These are phyloP conservation scores for Penicillium hordei DNA, from an alignment of 2,329 filamentous ascomycete species.

Conservation along the genomic window DNA sequence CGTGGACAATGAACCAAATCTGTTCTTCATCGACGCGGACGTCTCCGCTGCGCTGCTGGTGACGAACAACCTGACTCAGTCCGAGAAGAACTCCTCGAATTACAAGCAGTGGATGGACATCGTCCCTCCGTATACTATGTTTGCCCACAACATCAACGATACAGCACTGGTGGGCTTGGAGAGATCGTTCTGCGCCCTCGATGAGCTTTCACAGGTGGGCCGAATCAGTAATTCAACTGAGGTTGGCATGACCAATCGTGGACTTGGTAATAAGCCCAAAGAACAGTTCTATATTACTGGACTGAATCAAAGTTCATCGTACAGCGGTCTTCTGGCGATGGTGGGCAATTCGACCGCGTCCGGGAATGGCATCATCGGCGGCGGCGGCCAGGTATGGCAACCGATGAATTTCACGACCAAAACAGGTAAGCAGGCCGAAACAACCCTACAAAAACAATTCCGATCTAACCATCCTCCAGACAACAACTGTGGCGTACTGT, in stretches of 20 bases:
- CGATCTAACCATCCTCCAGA: constrained; percentile 47
- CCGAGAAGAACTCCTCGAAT: constrained; percentile 48
- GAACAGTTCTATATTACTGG: constrained; percentile 84
- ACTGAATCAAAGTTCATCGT: constrained; percentile 69
- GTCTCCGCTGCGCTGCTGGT: constrained; percentile 73
- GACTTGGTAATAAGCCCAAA: constrained; percentile 67
- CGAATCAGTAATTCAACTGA: constrained; percentile 60
- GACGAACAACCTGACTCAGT: constrained; percentile 65
- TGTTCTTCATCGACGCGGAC: constrained; percentile 85
- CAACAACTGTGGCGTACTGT: constrained; percentile 80
- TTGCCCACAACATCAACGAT: constrained; percentile 64
- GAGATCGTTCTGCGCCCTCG: constrained; percentile 79
- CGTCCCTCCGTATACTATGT: constrained; percentile 71
- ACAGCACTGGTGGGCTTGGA: constrained; percentile 66
- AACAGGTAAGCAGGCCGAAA: constrained; percentile 56
- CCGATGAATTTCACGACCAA: constrained; percentile 76
- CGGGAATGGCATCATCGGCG: constrained; percentile 58
- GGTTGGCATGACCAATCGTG: constrained; percentile 68
- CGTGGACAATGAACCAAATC: constrained; percentile 52
- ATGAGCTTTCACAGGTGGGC: constrained; percentile 62
- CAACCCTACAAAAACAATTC: background rate
- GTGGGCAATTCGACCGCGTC: constrained; percentile 56
- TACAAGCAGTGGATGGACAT: constrained; percentile 59
- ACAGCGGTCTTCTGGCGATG: constrained; percentile 71
- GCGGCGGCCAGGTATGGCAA: constrained; percentile 74